These are phyloP conservation scores for Thielaviopsis populi DNA, from an alignment of 2,329 filamentous ascomycete genomes.

Conservation along the genomic window DNA sequence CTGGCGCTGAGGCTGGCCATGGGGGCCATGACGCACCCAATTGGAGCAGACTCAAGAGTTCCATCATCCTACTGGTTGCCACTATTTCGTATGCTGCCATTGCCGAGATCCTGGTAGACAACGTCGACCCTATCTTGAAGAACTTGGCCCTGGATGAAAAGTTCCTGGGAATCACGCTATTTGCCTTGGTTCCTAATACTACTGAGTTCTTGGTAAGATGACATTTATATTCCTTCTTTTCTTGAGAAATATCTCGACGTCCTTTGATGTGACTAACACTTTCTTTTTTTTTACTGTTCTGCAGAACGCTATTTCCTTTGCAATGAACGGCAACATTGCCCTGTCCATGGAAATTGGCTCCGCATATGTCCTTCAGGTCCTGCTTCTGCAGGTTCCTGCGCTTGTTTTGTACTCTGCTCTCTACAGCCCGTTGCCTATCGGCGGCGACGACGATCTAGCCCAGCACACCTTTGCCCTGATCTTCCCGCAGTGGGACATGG, in stretches of 20 bases:
- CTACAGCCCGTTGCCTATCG: constrained; percentile 34
- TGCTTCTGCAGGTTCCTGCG: constrained; percentile 82
- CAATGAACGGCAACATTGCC: constrained; percentile 98
- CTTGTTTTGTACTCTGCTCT: constrained; percentile 82
- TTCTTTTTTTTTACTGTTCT: neutral
- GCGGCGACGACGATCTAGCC: constrained; percentile 27
- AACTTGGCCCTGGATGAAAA: constrained; percentile 91
- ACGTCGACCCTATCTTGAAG: constrained; percentile 87
- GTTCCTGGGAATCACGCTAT: constrained; percentile 90
- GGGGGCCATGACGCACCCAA: constrained; percentile 97
- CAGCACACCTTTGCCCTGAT: constrained; percentile 68
- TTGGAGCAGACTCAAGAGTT: constrained; percentile 85
- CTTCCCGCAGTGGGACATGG: constrained; percentile 98
- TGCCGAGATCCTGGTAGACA: constrained; percentile 91
- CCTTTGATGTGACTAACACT: constrained; percentile 17
- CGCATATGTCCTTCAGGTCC: constrained; percentile 91
- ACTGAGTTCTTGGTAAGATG: constrained; percentile 79
- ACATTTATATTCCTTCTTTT: constrained; percentile 15
- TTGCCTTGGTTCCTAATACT: constrained; percentile 92
- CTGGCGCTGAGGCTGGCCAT: constrained; percentile 27
- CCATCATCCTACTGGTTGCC: constrained; percentile 73
- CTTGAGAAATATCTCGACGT: neutral
- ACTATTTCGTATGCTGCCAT: constrained; percentile 92
- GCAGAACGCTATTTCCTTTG: constrained; percentile 93
- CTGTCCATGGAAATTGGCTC: constrained; percentile 98